Conservation (phyloP, 345 rosid genomes). For the Anastatica hierochuntica region DNA sequence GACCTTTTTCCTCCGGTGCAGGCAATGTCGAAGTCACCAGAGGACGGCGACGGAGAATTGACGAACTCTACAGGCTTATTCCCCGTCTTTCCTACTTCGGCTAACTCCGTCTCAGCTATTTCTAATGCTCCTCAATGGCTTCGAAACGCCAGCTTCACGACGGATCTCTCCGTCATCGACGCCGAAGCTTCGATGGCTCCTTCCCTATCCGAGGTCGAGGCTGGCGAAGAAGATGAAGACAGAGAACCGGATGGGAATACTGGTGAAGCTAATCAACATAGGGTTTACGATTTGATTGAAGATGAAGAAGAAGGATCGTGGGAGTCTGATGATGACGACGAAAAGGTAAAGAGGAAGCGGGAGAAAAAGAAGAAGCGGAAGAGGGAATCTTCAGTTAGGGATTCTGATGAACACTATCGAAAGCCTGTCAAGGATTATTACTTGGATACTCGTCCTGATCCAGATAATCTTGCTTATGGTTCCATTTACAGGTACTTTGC, state of each 20-base stretch:
- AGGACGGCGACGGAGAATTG: constrained; percentile 22
- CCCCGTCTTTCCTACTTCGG: constrained; percentile 31
- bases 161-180: constrained; percentile 51
- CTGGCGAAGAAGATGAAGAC: constrained; percentile 35
- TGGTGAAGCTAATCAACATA: constrained; percentile 2
- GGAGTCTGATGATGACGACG: constrained; percentile 27
- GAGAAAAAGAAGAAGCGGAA: constrained; percentile 35
- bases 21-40: constrained; percentile 18
- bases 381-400: constrained; percentile 33
- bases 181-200: constrained; percentile 35
- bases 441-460: constrained; percentile 81
- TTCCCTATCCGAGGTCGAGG: neutral
- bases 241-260: constrained; percentile 8
- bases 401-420: constrained; percentile 34
- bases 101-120: constrained; percentile 18
- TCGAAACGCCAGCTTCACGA: constrained; percentile 71
- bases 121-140: constrained; percentile 51
- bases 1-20: neutral
- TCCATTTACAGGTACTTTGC: constrained; percentile 56
- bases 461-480: constrained; percentile 76
- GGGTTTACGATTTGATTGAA: constrained; percentile 38
- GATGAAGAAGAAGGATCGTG: constrained; percentile 26
- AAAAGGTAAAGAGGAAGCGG: constrained; percentile 28
- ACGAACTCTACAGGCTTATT: constrained; percentile 24
- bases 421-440: constrained; percentile 68